A percentile compares a stretch with the other conserved stretches of the same genome.
These are phyloP conservation scores for Pulicaria dysenterica DNA, from an alignment of 129 eudicot genomes.

Conservation along the genomic window DNA sequence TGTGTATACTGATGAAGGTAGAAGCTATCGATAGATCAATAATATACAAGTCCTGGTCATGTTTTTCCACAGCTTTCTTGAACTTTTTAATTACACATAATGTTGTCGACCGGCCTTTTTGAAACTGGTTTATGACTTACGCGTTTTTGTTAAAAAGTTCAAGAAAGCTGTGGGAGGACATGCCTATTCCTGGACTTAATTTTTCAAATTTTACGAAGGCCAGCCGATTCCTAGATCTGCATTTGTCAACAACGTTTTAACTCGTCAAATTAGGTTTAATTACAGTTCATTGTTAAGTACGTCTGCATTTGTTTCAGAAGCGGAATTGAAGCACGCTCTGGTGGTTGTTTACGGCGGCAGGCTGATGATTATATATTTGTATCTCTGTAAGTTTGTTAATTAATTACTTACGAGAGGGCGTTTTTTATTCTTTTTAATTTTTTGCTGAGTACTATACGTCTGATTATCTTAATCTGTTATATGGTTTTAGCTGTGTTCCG, in stretches of 20 bases:
- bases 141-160: conserved; percentile 35
- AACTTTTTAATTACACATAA: conserved; percentile 43
- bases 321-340: conserved; percentile 11
- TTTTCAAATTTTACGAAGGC: neutral
- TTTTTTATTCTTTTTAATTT: no score
- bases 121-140: neutral
- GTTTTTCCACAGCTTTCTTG: conserved; percentile 98
- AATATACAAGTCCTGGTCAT: conserved; percentile 46
- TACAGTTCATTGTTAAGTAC: neutral
- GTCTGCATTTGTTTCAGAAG: conserved; percentile 5
- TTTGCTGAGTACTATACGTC: no score
- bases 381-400: neutral
- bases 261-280: neutral
- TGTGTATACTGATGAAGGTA: neutral
- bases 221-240: neutral
- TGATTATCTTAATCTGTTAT: no score
- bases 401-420: no score
- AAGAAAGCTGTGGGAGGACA: conserved; percentile 57
- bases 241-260: neutral
- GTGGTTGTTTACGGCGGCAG: no score
- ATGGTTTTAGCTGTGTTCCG: no score
- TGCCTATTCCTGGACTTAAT: conserved; percentile 37
- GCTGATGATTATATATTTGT: neutral
- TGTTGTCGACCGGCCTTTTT: neutral
- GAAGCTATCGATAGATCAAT: no score